Percentiles rank a stretch among this genome's conserved stretches.
Conservation (phyloP, 495 filamentous ascomycete genomes). For the Sphaerosporella brunnea region DNA sequence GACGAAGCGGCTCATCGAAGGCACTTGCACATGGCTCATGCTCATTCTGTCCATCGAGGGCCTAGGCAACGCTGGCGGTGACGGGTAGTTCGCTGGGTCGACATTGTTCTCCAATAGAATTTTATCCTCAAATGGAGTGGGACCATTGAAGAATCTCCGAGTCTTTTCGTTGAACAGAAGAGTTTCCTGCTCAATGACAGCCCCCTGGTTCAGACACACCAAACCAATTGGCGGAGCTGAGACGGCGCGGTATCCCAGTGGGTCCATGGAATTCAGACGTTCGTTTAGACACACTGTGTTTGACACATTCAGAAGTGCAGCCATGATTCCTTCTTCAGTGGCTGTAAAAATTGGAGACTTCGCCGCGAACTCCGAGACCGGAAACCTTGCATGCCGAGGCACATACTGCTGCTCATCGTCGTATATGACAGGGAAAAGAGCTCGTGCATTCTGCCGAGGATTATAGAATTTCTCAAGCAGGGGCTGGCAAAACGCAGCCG, state of each 20-base stretch:
- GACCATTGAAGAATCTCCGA: slow-evolving; percentile 55
- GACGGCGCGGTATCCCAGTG: slow-evolving; percentile 53
- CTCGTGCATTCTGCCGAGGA: slow-evolving; percentile 16
- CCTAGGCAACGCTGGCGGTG: slow-evolving; percentile 46
- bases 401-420: slow-evolving; percentile 41
- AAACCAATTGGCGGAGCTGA: slow-evolving; percentile 80
- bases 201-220: slow-evolving; percentile 48
- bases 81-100: slow-evolving; percentile 44
- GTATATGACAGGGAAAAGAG: slow-evolving; percentile 37
- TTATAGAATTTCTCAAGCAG: slow-evolving; percentile 32
- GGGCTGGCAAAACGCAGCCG: slow-evolving; percentile 43
- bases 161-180: slow-evolving; percentile 61
- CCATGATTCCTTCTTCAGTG: slow-evolving; percentile 55
- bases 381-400: slow-evolving; percentile 60
- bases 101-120: slow-evolving; percentile 52
- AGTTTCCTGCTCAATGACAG: slow-evolving; percentile 49
- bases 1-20: slow-evolving; percentile 97
- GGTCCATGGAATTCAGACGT: slow-evolving; percentile 60
- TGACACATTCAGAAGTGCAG: slow-evolving; percentile 63
- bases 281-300: slow-evolving; percentile 43
- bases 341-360: slow-evolving; percentile 48
- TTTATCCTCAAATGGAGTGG: slow-evolving; percentile 48
- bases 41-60: slow-evolving; percentile 62
- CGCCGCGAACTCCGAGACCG: slow-evolving; percentile 54
- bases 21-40: slow-evolving; percentile 80